A percentile compares a stretch with the other conserved stretches of the same genome.
These are phyloP conservation scores for Amphichorda felina DNA, from an alignment of 2,329 filamentous ascomycete species.

Conservation along the genomic window DNA sequence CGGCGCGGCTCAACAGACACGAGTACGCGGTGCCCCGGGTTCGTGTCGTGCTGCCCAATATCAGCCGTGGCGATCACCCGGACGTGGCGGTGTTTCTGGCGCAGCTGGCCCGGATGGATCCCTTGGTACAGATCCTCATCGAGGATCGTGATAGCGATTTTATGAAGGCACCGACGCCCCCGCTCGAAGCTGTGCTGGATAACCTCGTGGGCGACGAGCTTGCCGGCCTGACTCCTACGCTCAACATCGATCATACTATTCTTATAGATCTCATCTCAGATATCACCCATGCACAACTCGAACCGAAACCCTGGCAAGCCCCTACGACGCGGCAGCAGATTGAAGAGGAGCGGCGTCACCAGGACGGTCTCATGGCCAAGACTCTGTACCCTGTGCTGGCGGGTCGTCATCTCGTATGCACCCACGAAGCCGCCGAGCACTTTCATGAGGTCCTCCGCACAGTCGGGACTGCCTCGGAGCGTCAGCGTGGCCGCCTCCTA, in stretches of 20 bases:
- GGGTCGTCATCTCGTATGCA: constrained; percentile 21
- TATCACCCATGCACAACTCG: constrained; percentile 21
- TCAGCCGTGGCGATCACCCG: constrained; percentile 13
- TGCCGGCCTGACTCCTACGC: constrained; percentile 17
- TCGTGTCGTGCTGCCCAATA: constrained; percentile 20
- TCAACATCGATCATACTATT: constrained; percentile 29
- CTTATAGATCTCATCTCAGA: constrained; percentile 28
- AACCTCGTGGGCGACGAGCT: constrained; percentile 19
- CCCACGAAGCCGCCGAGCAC: constrained; percentile 23
- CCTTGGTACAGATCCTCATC: constrained; percentile 18
- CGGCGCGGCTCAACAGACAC: constrained; percentile 21
- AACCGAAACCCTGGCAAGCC: constrained; percentile 20
- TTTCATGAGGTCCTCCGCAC: constrained; percentile 22
- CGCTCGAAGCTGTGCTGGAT: constrained; percentile 13
- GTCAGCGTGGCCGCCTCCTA: constrained; percentile 20
- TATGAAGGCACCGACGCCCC: constrained; percentile 10
- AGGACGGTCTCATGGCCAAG: constrained; percentile 19
- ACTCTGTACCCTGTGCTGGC: constrained; percentile 21
- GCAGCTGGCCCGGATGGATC: constrained; percentile 15
- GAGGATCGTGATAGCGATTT: constrained; percentile 16
- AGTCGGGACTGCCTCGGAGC: constrained; percentile 24
- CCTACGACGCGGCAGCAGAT: constrained; percentile 19
- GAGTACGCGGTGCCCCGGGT: constrained; percentile 23
- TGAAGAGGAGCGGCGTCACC: constrained; percentile 16
- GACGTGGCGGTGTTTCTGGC: constrained; percentile 20